phyloP scores from a whole-genome alignment of 2,329 filamentous ascomycete genomes.

The Fusarium miscanthi region DNA sequence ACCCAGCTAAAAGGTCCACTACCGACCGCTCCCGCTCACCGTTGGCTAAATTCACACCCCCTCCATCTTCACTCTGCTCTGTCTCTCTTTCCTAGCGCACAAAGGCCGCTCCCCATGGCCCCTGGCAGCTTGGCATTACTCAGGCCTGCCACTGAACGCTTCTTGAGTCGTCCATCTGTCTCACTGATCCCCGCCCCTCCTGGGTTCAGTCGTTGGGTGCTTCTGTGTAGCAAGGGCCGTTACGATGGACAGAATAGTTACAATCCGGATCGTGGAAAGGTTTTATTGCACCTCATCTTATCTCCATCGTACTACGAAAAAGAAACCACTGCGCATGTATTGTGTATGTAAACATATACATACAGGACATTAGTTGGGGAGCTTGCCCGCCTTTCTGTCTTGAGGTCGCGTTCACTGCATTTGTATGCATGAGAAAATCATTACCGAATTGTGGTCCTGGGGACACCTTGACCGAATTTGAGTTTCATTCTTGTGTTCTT shows the following conservation, averaged over 20 bases:
- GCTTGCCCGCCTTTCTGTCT: conserved; percentile 20
- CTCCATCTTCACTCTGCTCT: not conserved
- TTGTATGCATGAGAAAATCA: conserved; percentile 5
- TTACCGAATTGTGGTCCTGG: not conserved
- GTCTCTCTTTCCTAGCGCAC: not conserved
- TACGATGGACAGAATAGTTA: conserved; percentile 25
- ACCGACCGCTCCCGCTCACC: conserved; percentile 37
- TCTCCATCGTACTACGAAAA: conserved; percentile 20
- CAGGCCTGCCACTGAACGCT: not conserved
- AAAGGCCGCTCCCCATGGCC: not conserved
- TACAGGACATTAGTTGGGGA: not conserved
- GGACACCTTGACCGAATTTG: not conserved
- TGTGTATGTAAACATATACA: not conserved
- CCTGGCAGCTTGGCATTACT: not conserved
- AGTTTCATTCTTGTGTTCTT: conserved; percentile 3
- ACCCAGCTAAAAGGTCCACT: conserved; percentile 28
- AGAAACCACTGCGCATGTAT: not conserved
- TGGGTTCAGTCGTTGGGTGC: not conserved
- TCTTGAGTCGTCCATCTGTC: not conserved
- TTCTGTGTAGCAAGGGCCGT: conserved; percentile 7
- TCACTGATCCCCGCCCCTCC: not conserved
- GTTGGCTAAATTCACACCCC: conserved; percentile 34
- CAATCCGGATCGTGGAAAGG: conserved; percentile 29
- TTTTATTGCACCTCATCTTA: conserved; percentile 39
- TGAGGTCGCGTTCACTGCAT: conserved; percentile 30